Evolutionary conservation across 148 eudicot genomes (phyloP).

Genomic region (Beta vulgaris): DNA sequence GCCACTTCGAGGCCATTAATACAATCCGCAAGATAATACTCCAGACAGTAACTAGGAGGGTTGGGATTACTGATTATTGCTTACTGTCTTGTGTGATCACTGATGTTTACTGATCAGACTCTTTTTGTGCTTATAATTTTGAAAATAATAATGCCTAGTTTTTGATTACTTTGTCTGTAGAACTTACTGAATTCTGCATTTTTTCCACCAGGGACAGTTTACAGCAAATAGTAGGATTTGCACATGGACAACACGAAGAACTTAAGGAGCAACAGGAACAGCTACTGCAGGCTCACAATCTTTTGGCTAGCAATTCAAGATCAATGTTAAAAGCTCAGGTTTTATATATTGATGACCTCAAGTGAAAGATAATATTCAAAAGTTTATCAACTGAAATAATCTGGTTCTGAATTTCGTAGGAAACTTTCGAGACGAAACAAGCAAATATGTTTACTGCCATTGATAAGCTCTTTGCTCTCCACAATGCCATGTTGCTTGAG

Average conservation of each 20-base stretch:
- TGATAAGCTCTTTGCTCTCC: constrained; percentile 72
- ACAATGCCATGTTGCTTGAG: constrained; percentile 72
- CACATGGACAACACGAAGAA: constrained; percentile 61
- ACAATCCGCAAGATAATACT: no score
- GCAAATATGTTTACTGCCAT: constrained; percentile 72
- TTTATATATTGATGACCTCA: not conserved
- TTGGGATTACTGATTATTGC: no score
- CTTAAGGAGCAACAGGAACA: constrained; percentile 54
- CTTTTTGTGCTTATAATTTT: no score
- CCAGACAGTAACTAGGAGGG: no score
- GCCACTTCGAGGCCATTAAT: no score
- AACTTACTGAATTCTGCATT: no score
- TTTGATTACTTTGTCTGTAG: no score
- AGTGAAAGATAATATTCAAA: no score
- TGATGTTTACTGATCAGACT: no score
- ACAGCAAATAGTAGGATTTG: constrained; percentile 55
- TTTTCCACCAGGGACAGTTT: constrained; percentile 40
- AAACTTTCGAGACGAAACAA: constrained; percentile 81
- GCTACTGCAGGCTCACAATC: constrained; percentile 59
- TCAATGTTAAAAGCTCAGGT: constrained; percentile 79
- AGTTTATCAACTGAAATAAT: not conserved
- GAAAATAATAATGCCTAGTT: no score
- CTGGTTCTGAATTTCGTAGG: constrained; percentile 35
- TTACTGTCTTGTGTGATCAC: no score
- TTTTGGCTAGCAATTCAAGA: constrained; percentile 54